Base-by-base conservation (phyloP, 2,329 filamentous ascomycete species). In the Aspergillus tamarii region DNA sequence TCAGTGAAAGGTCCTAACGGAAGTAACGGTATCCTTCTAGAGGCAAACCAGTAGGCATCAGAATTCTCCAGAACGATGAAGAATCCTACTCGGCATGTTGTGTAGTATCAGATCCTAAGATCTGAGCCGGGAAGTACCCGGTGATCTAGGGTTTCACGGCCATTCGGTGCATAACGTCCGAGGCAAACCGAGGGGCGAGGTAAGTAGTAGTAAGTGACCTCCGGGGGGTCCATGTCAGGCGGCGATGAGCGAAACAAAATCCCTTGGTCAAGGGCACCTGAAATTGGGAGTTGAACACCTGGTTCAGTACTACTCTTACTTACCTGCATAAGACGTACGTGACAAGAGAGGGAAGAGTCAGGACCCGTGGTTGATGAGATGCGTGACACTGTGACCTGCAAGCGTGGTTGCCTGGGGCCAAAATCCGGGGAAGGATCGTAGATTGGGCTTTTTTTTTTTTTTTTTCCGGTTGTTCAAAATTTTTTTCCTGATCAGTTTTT, bases 341-440 rank as follows among this genome's bases (percentile, higher is more conserved):
- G 39, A 41, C 16, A 19, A 16, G 19, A 9, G 46, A 30, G 7
- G n/a, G 46, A 14, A 16, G 3, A n/a, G 14, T 45, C 23, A 50
- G 6, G 26, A 50, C 46, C 46, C 46, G 46, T 50, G 46, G 46
- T 50, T 28, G 46, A 50, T 54, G 28, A 16, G 14, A 54, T 54
- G 50, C 45, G 60, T 54, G 30, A 59, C 45, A 32, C 9, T 57
- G 60, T 54, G 30, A 59, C 45, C 48, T 63, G 61, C 61, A 63
- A 43, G 50, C 21, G 23, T 45, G 52, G 36, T 32, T 55, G 48
- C 61, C 64, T 57, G 64, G 64, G 61, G 56, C 55, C 55, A 64
- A 53, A 66, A 66, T 66, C 64, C 61, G 64, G 64, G 64, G 61
- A 64, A 64, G 59, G 53, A 12, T 54, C 32, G 39, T 10, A 54